Conservation (phyloP, 805 yeast species). For the Saccharomycopsis sp. region DNA sequence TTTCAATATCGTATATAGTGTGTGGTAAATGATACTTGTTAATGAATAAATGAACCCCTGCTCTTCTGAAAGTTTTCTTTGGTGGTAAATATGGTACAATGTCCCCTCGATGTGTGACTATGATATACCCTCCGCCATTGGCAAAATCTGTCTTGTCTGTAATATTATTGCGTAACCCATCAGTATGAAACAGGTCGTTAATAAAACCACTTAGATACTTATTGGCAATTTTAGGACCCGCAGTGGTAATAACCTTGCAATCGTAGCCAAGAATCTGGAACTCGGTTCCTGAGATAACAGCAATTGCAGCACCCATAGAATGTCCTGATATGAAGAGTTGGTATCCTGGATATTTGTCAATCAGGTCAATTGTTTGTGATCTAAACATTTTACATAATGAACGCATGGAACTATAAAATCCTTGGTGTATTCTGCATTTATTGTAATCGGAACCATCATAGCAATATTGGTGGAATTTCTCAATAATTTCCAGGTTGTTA, state of each 20-base stretch:
- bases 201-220: conserved; percentile 42
- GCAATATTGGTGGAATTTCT: background rate
- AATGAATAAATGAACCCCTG: conserved; percentile 47
- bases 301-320: conserved; percentile 70
- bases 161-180: conserved; percentile 7
- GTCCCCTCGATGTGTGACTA: conserved; percentile 56
- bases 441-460: conserved; percentile 31
- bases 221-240: conserved; percentile 64
- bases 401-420: conserved; percentile 46
- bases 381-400: conserved; percentile 36
- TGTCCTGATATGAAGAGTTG: conserved; percentile 57
- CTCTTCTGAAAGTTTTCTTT: conserved; percentile 31
- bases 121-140: conserved; percentile 32
- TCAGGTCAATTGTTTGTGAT: conserved; percentile 30
- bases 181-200: conserved; percentile 41
- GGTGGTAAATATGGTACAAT: conserved; percentile 51
- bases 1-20: conserved; percentile 9
- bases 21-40: conserved; percentile 32
- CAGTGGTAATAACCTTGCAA: conserved; percentile 54
- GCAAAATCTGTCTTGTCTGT: conserved; percentile 24
- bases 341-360: conserved; percentile 40
- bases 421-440: conserved; percentile 56
- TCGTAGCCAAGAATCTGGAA: conserved; percentile 45
- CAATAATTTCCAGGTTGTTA: background rate
- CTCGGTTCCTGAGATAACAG: conserved; percentile 57